These are phyloP conservation scores for Solanum chacoense DNA, from an alignment of 305 asterid genomes.

Conservation along the genomic window DNA sequence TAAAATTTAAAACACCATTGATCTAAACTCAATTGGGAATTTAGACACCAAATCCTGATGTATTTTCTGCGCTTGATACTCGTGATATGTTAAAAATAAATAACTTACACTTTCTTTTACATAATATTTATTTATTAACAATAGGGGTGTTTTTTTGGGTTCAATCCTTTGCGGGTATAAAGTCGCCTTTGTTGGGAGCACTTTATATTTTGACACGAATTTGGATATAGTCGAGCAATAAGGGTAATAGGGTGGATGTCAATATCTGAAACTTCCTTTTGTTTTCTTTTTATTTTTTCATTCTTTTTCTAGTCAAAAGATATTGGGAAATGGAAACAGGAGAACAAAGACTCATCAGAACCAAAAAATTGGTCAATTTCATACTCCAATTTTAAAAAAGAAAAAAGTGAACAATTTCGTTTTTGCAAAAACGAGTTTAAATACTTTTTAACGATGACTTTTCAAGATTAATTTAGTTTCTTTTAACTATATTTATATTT, in stretches of 20 bases:
- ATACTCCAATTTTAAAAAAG: background rate
- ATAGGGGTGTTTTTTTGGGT: background rate
- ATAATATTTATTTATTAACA: background rate
- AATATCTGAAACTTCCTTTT: background rate
- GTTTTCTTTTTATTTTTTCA: background rate
- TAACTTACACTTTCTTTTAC: background rate
- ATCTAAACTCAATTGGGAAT: background rate
- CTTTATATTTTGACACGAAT: background rate
- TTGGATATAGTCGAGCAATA: background rate
- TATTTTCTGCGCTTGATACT: background rate
- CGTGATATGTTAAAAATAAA: background rate
- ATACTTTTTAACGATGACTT: background rate
- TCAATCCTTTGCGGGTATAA: accelerated
- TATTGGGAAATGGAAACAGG: background rate
- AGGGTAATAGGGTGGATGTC: background rate
- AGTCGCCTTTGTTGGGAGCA: too few relatives aligned
- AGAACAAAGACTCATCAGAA: background rate
- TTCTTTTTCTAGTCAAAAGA: background rate
- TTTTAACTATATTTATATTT: background rate
- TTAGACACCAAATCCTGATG: background rate
- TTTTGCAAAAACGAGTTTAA: background rate
- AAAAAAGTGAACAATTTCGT: background rate
- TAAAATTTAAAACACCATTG: background rate
- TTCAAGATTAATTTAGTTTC: background rate
- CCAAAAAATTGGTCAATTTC: background rate